Percentiles rank a stretch among this genome's conserved stretches.
Conservation (phyloP, 352 stramenopile species). For the Thalassiosira livingstoniorum region DNA sequence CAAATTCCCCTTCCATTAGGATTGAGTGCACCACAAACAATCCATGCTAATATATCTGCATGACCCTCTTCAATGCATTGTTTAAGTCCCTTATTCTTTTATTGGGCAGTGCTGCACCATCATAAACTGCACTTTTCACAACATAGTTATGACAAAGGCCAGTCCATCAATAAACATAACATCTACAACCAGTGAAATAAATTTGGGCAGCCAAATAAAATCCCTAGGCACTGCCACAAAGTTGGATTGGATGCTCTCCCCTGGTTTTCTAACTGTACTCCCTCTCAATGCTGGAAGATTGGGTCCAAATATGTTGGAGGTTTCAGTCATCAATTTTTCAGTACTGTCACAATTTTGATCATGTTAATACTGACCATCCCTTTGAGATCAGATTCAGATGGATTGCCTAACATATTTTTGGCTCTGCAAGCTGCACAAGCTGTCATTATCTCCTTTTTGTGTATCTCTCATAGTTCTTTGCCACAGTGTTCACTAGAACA, state of each 20-base stretch:
- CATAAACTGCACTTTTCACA: slow-evolving; percentile 6
- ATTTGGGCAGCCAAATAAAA: slow-evolving; percentile 34
- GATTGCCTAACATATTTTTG: slow-evolving; percentile 30
- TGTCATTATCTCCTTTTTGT: slow-evolving; percentile 18
- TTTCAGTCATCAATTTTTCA: slow-evolving; percentile 24
- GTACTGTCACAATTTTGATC: slow-evolving; percentile 49
- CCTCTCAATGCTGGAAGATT: slow-evolving; percentile 55
- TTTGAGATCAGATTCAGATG: slow-evolving; percentile 18
- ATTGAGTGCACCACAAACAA: slow-evolving; percentile 18
- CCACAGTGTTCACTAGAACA: not conserved
- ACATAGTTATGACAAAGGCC: slow-evolving; percentile 58
- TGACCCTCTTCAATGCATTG: not conserved
- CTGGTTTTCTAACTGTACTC: slow-evolving; percentile 42
- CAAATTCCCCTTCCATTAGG: slow-evolving; percentile 33
- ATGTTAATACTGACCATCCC: slow-evolving; percentile 46
- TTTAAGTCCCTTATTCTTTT: not conserved
- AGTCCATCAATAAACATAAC: slow-evolving; percentile 63
- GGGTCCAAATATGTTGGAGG: slow-evolving; percentile 61
- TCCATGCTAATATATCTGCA: slow-evolving; percentile 4
- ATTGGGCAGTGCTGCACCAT: not conserved
- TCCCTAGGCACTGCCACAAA: slow-evolving; percentile 31
- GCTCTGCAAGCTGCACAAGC: slow-evolving; percentile 6
- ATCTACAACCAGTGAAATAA: slow-evolving; percentile 45
- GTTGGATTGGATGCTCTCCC: slow-evolving; percentile 3
- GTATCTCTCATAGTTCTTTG: slow-evolving; percentile 42